Evolutionary conservation across 805 yeast genomes (phyloP).

Genomic region (Lipomyces japonicus): DNA sequence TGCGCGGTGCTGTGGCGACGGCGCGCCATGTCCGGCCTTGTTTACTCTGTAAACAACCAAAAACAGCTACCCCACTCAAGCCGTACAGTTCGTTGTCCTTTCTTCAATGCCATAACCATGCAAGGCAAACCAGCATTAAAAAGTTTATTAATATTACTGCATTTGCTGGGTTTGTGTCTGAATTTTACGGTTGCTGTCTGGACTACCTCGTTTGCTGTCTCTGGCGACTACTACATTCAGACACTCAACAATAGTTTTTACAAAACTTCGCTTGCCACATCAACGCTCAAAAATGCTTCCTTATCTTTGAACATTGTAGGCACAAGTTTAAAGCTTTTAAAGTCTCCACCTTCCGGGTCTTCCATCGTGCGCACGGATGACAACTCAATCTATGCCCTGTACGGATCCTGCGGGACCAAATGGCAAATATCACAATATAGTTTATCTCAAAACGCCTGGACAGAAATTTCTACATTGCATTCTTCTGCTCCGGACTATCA

Average conservation of each 20-base stretch:
- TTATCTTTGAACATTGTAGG: slow-evolving; percentile 7
- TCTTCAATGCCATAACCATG: no score
- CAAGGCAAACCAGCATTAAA: no score
- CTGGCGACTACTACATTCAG: slow-evolving; percentile 17
- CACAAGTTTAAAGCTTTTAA: slow-evolving; percentile 21
- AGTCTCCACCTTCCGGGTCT: slow-evolving; percentile 34
- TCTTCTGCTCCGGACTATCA: slow-evolving; percentile 8
- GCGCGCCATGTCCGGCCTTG: neutral
- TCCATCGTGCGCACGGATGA: slow-evolving; percentile 32
- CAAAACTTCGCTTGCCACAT: slow-evolving; percentile 3
- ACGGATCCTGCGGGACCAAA: slow-evolving; percentile 29
- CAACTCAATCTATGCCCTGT: slow-evolving; percentile 26
- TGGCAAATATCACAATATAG: slow-evolving; percentile 9
- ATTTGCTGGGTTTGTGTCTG: no score
- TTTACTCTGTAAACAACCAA: no score
- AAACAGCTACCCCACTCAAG: no score
- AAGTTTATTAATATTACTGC: no score
- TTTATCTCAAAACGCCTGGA: slow-evolving; percentile 8
- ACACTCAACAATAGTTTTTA: slow-evolving; percentile 14
- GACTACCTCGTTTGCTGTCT: slow-evolving; percentile 19
- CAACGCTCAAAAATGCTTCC: slow-evolving; percentile 5
- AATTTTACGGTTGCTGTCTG: no score
- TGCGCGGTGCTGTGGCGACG: neutral
- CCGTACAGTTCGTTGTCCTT: no score
- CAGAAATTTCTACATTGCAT: neutral